Conservation (phyloP, 202 grass and related monocot genomes). For the Bolboschoenoplectus hybrid region DNA sequence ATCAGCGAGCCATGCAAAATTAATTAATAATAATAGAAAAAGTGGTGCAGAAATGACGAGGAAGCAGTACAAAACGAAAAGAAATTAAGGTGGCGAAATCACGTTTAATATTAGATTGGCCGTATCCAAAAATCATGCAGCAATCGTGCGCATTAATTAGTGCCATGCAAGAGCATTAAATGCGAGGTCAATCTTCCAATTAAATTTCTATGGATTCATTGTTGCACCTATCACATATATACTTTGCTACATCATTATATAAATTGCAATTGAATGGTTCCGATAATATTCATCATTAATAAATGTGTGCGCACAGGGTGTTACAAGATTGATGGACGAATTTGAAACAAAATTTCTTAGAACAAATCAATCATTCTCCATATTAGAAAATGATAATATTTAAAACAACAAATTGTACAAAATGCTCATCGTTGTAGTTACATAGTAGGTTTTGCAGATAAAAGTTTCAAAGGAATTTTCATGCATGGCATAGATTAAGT, state of each 20-base stretch:
- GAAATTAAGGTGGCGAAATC: not conserved
- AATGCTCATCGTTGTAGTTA: too few species aligned
- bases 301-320: too few species aligned
- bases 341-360: too few species aligned
- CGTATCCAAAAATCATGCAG: not conserved
- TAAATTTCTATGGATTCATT: not conserved
- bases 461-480: too few species aligned
- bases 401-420: too few species aligned
- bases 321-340: too few species aligned
- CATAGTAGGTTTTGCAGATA: too few species aligned
- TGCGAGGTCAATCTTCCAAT: not conserved
- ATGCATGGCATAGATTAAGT: too few species aligned
- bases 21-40: not conserved
- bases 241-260: not conserved
- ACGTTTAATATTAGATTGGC: not conserved
- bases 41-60: not conserved
- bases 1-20: not conserved
- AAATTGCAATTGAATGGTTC: too few species aligned
- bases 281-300: not conserved
- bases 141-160: slow-evolving; percentile 30
- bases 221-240: not conserved
- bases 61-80: not conserved
- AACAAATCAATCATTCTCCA: too few species aligned
- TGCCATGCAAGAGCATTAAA: not conserved
- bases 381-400: too few species aligned